Percentiles rank a stretch among this genome's conserved stretches.
These are phyloP conservation scores for Periconia sp. DNA, from an alignment of 2,329 filamentous ascomycete species.

Conservation along the genomic window DNA sequence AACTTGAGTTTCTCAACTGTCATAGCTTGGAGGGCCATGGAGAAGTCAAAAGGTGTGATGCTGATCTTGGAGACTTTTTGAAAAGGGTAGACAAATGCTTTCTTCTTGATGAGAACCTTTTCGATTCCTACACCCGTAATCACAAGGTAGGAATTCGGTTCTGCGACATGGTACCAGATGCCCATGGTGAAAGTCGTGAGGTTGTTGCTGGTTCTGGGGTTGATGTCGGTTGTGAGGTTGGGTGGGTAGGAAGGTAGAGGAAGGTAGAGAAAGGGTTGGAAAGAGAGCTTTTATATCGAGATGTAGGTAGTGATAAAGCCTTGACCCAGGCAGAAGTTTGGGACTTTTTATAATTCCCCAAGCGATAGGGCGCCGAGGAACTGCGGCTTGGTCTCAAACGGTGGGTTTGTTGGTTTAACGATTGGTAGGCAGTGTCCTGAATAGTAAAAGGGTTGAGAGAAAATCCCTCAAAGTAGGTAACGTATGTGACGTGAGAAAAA, in stretches of 20 bases:
- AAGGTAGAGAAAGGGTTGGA: too few relatives aligned
- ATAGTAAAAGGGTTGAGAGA: background rate
- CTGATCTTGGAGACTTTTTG: conserved; percentile 49
- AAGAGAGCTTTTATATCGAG: too few relatives aligned
- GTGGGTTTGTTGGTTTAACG: too few relatives aligned
- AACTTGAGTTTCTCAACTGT: conserved; percentile 87
- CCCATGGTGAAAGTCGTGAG: conserved; percentile 22
- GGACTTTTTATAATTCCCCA: too few relatives aligned
- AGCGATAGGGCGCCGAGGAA: too few relatives aligned
- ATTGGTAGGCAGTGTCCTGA: too few relatives aligned
- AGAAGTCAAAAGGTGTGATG: conserved; percentile 78
- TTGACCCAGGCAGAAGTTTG: too few relatives aligned
- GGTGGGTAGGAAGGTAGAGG: background rate
- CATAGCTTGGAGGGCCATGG: conserved; percentile 83
- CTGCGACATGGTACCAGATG: conserved; percentile 68
- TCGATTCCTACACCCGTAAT: conserved; percentile 78
- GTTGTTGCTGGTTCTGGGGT: background rate
- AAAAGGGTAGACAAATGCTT: conserved; percentile 48
- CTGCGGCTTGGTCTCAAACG: too few relatives aligned
- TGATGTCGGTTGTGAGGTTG: background rate
- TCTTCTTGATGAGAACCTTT: conserved; percentile 76
- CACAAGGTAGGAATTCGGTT: conserved; percentile 82
- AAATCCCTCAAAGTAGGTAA: background rate
- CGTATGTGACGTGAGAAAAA: background rate
- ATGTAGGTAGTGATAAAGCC: too few relatives aligned